A percentile compares a stretch with the other conserved stretches of the same genome.
phyloP scores from a whole-genome alignment of 2,329 filamentous ascomycete genomes.

The Sphaerulina vaccinii region DNA sequence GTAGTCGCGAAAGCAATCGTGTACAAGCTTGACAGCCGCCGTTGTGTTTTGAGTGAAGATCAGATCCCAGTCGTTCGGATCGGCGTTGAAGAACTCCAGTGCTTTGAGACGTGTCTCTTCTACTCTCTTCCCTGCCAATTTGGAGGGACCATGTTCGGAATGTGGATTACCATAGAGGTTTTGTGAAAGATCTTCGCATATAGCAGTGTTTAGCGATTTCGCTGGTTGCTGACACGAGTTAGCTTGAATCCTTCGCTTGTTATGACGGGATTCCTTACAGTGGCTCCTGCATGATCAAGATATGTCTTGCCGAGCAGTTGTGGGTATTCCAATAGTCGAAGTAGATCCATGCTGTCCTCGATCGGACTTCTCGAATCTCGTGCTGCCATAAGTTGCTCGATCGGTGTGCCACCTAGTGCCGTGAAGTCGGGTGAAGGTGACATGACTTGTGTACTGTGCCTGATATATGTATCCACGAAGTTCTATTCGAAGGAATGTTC shows the following conservation, averaged over 20 bases:
- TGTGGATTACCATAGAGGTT: slow-evolving; percentile 88
- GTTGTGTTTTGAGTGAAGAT: slow-evolving; percentile 91
- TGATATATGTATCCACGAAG: slow-evolving; percentile 1
- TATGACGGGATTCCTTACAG: slow-evolving; percentile 39
- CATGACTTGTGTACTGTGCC: slow-evolving; percentile 4
- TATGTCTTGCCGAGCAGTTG: slow-evolving; percentile 50
- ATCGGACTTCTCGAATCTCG: slow-evolving; percentile 20
- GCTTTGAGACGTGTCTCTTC: slow-evolving; percentile 74
- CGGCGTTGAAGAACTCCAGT: slow-evolving; percentile 75
- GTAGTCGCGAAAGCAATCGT: slow-evolving; percentile 69
- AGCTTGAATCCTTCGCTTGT: neutral
- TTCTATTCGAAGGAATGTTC: neutral
- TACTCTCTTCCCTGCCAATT: slow-evolving; percentile 69
- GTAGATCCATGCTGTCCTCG: slow-evolving; percentile 45
- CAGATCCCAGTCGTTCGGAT: slow-evolving; percentile 77
- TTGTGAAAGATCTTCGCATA: slow-evolving; percentile 70
- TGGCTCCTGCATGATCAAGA: slow-evolving; percentile 88
- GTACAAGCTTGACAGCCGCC: slow-evolving; percentile 80
- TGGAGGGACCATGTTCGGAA: slow-evolving; percentile 77
- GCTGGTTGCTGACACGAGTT: slow-evolving; percentile 40
- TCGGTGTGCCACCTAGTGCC: slow-evolving; percentile 10
- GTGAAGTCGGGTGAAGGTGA: slow-evolving; percentile 1
- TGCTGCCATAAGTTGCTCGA: slow-evolving; percentile 6
- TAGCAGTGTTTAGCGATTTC: slow-evolving; percentile 75
- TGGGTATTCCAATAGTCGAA: slow-evolving; percentile 51